Evolutionary conservation across 2,329 filamentous ascomycete genomes (phyloP), one percentile per base, ranked within the genome.

Genomic region (Alternaria gaisen): DNA sequence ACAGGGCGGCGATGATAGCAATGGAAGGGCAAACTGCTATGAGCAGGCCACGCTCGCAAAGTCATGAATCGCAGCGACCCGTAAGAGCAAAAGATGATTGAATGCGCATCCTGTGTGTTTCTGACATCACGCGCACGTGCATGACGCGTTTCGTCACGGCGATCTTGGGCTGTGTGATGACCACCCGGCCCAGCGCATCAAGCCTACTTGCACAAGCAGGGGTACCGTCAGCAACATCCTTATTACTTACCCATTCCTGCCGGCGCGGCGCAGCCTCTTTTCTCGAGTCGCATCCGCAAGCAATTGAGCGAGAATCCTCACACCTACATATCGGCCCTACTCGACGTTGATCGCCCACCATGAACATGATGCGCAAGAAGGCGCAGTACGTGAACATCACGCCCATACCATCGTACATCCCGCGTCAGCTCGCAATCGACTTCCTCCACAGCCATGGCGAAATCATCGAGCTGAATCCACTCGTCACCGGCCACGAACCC

Each of bases 401-500:
- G 58, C 88, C 89, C 46, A 90, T 91, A 52, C 89, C 89, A 32
- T 82, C 84, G 72, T 89, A 88, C 77, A 90, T 91, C 65, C 89
- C 89, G 18, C 88, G 89, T 63, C 88, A 91, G 75, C 84, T 91
- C 56, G 89, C 89, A 67, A 84, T 91, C 79, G 89, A 91, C 74
- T 90, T 91, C 74, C 86, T 91, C 58, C 89, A 91, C 75, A 86
- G 86, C 65, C 89, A 91, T 77, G 84, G 85, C 74, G 89, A 91
- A 73, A 86, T 91, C 76, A 91, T 91, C 80, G 88, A 86, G 34
- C 80, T 91, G 62, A 91, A 91, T 70, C 89, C 89, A 4, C 85
- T 91, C 51, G 89, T 91, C 28, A 84, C 90, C 60, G 81, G 81
- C 38, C 85, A 89, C 80, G 86, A 86, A 65, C 80, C 87, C 60